These are phyloP conservation scores for Aspergillus cejpii DNA, from an alignment of 2,329 filamentous ascomycete species.

Conservation along the genomic window DNA sequence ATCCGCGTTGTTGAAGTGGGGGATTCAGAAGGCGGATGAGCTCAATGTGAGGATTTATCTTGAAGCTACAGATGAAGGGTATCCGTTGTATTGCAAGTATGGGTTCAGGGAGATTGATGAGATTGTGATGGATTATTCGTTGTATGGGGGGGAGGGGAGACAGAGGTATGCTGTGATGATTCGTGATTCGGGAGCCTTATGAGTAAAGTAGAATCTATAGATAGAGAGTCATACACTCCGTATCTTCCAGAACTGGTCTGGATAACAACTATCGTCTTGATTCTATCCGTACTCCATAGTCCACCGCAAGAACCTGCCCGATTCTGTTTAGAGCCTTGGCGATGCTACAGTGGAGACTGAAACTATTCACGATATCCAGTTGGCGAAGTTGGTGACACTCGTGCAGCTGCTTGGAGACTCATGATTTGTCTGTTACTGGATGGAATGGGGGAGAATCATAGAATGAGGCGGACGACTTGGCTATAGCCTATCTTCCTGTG, in stretches of 20 bases:
- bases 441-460: no score
- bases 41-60: conserved; percentile 44
- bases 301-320: conserved; percentile 7
- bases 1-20: conserved; percentile 44
- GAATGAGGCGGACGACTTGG: background rate
- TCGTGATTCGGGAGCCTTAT: conserved; percentile 17
- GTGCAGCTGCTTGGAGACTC: background rate
- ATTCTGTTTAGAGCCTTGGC: conserved; percentile 3
- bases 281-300: no score
- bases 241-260: no score
- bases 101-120: conserved; percentile 43
- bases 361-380: background rate
- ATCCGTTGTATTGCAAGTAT: conserved; percentile 44
- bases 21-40: conserved; percentile 42
- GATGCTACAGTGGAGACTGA: conserved; percentile 1
- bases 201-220: no score
- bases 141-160: conserved; percentile 20
- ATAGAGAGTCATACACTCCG: no score
- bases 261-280: no score
- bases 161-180: conserved; percentile 25
- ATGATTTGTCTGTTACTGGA: background rate
- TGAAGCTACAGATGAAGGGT: conserved; percentile 47
- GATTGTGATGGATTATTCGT: conserved; percentile 32
- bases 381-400: background rate
- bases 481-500: no score